These are phyloP conservation scores for Acrocalymma vagum DNA, from an alignment of 2,329 filamentous ascomycete species.

Conservation along the genomic window DNA sequence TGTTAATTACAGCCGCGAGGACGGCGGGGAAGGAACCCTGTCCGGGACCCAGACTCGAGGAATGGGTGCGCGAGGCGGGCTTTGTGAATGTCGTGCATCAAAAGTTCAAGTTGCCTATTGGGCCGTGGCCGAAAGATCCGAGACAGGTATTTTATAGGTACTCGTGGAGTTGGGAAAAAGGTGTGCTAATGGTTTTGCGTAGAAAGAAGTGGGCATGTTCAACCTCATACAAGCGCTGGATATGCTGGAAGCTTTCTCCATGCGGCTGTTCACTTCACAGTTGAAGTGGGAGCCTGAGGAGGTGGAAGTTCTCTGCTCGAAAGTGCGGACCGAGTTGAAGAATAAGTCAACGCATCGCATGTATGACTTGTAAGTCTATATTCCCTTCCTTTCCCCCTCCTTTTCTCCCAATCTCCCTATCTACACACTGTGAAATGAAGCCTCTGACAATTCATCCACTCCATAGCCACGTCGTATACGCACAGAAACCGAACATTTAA, in stretches of 20 bases:
- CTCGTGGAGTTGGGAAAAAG: neutral
- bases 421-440: no score
- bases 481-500: no score
- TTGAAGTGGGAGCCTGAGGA: conserved; percentile 54
- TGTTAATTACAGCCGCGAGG: no score
- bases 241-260: conserved; percentile 52
- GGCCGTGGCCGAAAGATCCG: conserved; percentile 28
- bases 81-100: conserved; percentile 54
- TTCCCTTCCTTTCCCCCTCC: no score
- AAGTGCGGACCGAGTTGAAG: conserved; percentile 36
- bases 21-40: conserved; percentile 20
- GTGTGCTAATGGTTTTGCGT: neutral
- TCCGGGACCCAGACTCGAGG: conserved; percentile 43
- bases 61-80: conserved; percentile 44
- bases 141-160: conserved; percentile 9
- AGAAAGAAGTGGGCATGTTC: conserved; percentile 30
- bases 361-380: conserved; percentile 30
- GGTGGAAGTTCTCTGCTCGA: conserved; percentile 50
- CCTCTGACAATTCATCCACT: no score
- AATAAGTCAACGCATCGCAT: conserved; percentile 31
- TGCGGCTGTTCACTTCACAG: conserved; percentile 54
- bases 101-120: conserved; percentile 35
- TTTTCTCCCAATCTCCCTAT: no score
- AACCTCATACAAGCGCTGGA: conserved; percentile 53
- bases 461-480: no score